phyloP scores from a whole-genome alignment of 2,329 filamentous ascomycete species.

The Penicillium hesseltinei region DNA sequence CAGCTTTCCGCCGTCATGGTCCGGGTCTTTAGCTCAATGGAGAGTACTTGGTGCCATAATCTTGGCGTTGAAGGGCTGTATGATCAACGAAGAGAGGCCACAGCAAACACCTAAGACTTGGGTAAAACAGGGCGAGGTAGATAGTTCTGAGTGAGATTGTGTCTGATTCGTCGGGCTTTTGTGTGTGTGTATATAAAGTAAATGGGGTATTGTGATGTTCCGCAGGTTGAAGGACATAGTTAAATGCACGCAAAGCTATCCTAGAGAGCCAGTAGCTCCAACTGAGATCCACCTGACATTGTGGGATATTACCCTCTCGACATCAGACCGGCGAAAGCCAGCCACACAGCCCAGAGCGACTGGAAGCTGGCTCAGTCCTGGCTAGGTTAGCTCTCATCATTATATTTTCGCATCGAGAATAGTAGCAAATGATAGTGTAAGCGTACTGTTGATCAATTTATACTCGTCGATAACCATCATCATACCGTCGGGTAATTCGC shows the following conservation, averaged over 20 bases:
- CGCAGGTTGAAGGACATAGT: too few relatives aligned
- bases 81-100: neutral
- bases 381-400: neutral
- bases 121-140: neutral
- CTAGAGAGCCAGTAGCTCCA: neutral
- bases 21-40: neutral
- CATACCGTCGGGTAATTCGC: neutral
- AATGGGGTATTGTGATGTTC: neutral
- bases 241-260: neutral
- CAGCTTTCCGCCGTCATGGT: neutral
- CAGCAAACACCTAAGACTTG: neutral
- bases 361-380: slow-evolving; percentile 11
- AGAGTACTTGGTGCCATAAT: neutral
- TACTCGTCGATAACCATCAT: slow-evolving; percentile 4
- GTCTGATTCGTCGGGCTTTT: neutral
- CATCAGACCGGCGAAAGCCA: slow-evolving; percentile 16
- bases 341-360: slow-evolving; percentile 16
- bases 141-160: neutral
- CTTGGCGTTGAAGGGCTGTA: neutral
- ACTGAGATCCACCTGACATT: neutral
- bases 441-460: neutral
- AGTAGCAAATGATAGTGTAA: neutral
- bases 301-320: slow-evolving; percentile 13
- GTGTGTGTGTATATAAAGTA: neutral
- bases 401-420: neutral